A percentile compares a stretch with the other conserved stretches of the same genome.
Evolutionary conservation across 768 basidiomycete species (phyloP).

Genomic region (Dacryopinax primogenitus): DNA sequence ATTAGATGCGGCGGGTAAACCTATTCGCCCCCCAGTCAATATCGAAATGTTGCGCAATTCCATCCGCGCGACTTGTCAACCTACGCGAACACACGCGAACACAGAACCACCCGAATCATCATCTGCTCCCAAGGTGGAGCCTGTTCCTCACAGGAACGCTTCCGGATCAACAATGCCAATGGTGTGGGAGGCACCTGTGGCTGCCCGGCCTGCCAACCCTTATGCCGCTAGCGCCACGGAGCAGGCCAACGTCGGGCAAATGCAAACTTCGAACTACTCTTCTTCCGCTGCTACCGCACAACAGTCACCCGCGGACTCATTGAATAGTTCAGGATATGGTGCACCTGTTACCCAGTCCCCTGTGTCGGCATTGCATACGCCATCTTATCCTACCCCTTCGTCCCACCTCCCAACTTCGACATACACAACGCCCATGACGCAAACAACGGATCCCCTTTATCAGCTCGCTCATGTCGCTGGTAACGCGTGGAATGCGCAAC

Average conservation of each 20-base stretch:
- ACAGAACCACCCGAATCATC: neutral
- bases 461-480: neutral
- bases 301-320: neutral
- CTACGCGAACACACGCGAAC: neutral
- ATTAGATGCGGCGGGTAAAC: slow-evolving; percentile 19
- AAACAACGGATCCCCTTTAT: neutral
- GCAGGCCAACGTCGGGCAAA: neutral
- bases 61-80: neutral
- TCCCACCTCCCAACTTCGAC: neutral
- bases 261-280: neutral
- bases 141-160: neutral
- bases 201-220: neutral
- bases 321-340: neutral
- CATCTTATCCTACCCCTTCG: neutral
- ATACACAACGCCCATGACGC: neutral
- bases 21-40: slow-evolving; percentile 46
- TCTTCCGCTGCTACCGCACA: neutral
- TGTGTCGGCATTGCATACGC: neutral
- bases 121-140: neutral
- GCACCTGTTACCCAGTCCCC: neutral
- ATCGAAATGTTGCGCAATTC: slow-evolving; percentile 66
- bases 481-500: neutral
- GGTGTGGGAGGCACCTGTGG: neutral
- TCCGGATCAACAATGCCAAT: neutral
- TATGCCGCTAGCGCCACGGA: neutral